Evolutionary conservation across 139 green algal species (phyloP).

Genomic region (Cymbomonas tetramitiformis): DNA sequence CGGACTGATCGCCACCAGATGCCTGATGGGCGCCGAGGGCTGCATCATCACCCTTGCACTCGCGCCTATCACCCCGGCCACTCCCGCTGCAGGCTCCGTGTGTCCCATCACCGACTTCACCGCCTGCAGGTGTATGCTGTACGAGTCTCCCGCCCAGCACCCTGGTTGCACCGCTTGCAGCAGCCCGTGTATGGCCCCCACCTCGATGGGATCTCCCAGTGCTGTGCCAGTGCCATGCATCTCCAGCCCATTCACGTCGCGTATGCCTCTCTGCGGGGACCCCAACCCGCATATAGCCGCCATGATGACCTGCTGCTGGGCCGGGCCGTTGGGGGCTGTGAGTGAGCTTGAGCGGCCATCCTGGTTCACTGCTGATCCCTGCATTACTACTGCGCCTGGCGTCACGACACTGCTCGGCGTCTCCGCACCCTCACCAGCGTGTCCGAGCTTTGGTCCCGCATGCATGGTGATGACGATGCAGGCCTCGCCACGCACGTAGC

Average conservation of each 20-base stretch:
- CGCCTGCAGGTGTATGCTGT: slow-evolving; percentile 3
- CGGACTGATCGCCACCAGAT: not conserved
- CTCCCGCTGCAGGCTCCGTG: slow-evolving; percentile 12
- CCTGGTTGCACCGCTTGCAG: too few species aligned
- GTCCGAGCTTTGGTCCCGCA: too few species aligned
- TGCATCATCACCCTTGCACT: not conserved
- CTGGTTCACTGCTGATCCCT: not conserved
- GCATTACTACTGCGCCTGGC: not conserved
- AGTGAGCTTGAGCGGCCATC: slow-evolving; percentile 12
- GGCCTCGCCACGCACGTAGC: slow-evolving; percentile 34
- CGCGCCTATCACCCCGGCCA: not conserved
- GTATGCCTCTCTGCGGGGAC: too few species aligned
- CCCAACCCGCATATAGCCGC: not conserved
- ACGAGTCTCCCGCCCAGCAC: too few species aligned
- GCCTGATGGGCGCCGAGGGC: not conserved
- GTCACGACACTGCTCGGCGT: too few species aligned
- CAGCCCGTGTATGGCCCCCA: slow-evolving; percentile 39
- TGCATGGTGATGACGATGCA: not conserved
- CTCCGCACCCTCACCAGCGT: too few species aligned
- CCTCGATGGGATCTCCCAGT: slow-evolving; percentile 74
- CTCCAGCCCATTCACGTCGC: slow-evolving; percentile 28
- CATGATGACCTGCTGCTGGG: not conserved
- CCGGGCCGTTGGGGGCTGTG: slow-evolving; percentile 9
- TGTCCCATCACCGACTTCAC: slow-evolving; percentile 18
- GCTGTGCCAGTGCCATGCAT: slow-evolving; percentile 70